phyloP scores from a whole-genome alignment of 768 basidiomycete genomes.

The Boletus sp. region DNA sequence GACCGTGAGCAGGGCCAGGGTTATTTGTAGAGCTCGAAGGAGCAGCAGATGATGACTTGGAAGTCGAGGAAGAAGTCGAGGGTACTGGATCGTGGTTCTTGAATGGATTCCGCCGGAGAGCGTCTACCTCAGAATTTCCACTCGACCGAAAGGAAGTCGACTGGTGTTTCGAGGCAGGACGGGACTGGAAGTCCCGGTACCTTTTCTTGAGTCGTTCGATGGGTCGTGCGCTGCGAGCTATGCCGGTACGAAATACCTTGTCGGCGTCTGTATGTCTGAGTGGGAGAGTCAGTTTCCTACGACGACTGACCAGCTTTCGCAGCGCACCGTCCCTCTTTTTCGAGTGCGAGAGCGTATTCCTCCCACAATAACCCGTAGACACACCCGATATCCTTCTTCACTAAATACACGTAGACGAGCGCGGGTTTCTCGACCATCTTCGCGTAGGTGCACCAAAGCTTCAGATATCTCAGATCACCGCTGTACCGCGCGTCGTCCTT shows the following conservation, averaged over 20 bases:
- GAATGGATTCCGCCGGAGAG: slow-evolving; percentile 36
- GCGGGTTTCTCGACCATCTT: slow-evolving; percentile 70
- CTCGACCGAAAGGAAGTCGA: slow-evolving; percentile 25
- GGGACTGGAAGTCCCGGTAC: slow-evolving; percentile 76
- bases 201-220: slow-evolving; percentile 79
- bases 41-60: slow-evolving; percentile 14
- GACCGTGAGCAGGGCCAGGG: slow-evolving; percentile 30
- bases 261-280: slow-evolving; percentile 76
- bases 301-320: slow-evolving; percentile 3
- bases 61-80: slow-evolving; percentile 32
- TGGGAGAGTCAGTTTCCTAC: slow-evolving; percentile 2
- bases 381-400: slow-evolving; percentile 73
- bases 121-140: slow-evolving; percentile 27
- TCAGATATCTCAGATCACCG: slow-evolving; percentile 86
- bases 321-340: slow-evolving; percentile 71
- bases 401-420: slow-evolving; percentile 68
- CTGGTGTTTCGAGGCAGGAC: slow-evolving; percentile 34
- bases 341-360: slow-evolving; percentile 82
- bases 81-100: slow-evolving; percentile 35
- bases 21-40: slow-evolving; percentile 42
- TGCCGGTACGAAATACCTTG: slow-evolving; percentile 75
- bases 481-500: slow-evolving; percentile 81
- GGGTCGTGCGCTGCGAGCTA: slow-evolving; percentile 78
- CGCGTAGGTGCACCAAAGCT: slow-evolving; percentile 89
- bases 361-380: slow-evolving; percentile 83